Percentiles rank a stretch among this genome's conserved stretches.
These are phyloP conservation scores for Brassica carinata DNA, from an alignment of 345 rosid species.

Conservation along the genomic window DNA sequence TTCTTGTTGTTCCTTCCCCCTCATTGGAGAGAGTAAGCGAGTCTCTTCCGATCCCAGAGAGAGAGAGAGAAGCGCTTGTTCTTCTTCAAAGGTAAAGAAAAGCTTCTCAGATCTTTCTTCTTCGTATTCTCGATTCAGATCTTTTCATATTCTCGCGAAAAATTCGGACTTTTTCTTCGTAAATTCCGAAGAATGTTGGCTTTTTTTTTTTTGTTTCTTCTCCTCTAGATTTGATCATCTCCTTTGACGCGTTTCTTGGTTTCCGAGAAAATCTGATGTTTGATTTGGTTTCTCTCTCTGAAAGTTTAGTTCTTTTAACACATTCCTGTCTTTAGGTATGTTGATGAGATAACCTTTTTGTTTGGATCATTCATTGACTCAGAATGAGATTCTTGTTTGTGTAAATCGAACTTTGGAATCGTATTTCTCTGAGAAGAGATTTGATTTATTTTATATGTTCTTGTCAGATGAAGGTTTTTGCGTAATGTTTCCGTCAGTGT, in stretches of 20 bases:
- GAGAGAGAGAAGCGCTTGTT: slow-evolving; percentile 24
- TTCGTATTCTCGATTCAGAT: slow-evolving; percentile 25
- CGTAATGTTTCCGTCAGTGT: neutral
- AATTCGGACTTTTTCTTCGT: slow-evolving; percentile 6
- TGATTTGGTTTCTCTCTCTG: neutral
- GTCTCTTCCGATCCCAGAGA: slow-evolving; percentile 18
- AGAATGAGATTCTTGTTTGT: slow-evolving; percentile 19
- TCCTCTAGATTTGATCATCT: slow-evolving; percentile 9
- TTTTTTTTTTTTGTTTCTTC: neutral
- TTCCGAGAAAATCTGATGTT: slow-evolving; percentile 5
- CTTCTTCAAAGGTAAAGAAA: slow-evolving; percentile 17
- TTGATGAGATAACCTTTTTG: neutral
- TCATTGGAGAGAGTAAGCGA: slow-evolving; percentile 29
- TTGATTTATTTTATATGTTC: neutral
- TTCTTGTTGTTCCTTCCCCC: neutral
- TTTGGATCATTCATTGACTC: slow-evolving; percentile 19
- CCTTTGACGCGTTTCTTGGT: neutral
- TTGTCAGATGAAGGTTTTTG: slow-evolving; percentile 1
- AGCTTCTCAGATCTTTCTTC: slow-evolving; percentile 29
- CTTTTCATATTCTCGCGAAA: neutral
- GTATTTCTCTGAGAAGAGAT: neutral
- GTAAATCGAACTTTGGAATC: slow-evolving; percentile 9
- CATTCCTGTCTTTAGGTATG: slow-evolving; percentile 30
- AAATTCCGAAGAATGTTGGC: slow-evolving; percentile 23
- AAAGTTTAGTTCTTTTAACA: slow-evolving; percentile 20